phyloP scores from a whole-genome alignment of 208 protist genomes.

The Leishmania turanica region DNA sequence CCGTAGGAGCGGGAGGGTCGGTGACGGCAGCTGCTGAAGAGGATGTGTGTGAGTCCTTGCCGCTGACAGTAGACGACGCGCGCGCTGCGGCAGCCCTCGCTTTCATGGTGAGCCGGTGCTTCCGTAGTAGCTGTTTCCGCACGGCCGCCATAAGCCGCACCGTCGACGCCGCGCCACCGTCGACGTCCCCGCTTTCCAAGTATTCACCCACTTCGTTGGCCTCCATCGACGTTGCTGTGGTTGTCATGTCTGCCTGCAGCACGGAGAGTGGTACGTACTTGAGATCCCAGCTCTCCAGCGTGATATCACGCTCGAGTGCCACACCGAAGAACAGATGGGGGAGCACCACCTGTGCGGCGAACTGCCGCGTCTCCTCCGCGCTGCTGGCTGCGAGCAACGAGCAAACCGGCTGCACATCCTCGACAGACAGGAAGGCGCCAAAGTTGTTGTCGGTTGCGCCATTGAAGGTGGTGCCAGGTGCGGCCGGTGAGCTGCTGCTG shows the following conservation, averaged over 20 bases:
- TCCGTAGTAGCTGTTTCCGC: constrained; percentile 7
- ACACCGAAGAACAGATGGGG: constrained; percentile 76
- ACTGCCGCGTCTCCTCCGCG: constrained; percentile 47
- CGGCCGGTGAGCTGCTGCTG: not conserved
- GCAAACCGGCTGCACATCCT: constrained; percentile 48
- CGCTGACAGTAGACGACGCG: not conserved
- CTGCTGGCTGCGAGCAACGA: constrained; percentile 45
- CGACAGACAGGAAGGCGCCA: constrained; percentile 32
- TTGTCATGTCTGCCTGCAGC: constrained; percentile 28
- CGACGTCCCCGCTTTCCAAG: not conserved
- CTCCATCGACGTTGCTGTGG: constrained; percentile 4
- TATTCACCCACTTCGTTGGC: not conserved
- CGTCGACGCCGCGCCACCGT: not conserved
- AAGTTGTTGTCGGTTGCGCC: not conserved
- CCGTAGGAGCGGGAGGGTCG: constrained; percentile 1
- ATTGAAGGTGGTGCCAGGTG: not conserved
- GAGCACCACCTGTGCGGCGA: constrained; percentile 70
- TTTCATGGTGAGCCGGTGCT: not conserved
- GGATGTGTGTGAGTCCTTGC: not conserved
- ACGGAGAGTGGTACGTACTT: constrained; percentile 46
- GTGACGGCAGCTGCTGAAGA: not conserved
- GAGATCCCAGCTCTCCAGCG: constrained; percentile 54
- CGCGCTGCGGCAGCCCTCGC: not conserved
- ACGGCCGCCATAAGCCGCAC: constrained; percentile 10
- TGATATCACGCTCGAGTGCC: constrained; percentile 42